These are phyloP conservation scores for Aspergillus asperescens DNA, from an alignment of 495 filamentous ascomycete genomes.

Conservation along the genomic window DNA sequence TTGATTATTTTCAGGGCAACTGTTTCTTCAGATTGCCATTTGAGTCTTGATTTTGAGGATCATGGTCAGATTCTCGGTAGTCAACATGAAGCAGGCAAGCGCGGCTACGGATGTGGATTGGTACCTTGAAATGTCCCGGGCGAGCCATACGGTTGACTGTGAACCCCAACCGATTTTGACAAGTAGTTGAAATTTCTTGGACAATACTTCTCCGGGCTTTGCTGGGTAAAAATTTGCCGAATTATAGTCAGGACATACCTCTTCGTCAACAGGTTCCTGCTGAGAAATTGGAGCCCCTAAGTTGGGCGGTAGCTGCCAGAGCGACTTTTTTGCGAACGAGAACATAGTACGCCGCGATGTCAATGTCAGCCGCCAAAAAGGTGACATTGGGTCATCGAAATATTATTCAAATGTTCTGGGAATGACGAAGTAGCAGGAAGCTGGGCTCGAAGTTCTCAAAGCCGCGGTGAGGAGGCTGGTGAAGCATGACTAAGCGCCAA, in stretches of 20 bases:
- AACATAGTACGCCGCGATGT: not conserved
- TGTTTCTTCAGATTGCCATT: conserved; percentile 20
- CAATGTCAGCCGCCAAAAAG: not conserved
- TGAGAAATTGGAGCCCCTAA: not conserved
- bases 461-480: too few relatives aligned
- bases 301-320: not conserved
- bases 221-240: conserved; percentile 30
- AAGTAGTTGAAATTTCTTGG: conserved; percentile 27
- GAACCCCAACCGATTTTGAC: conserved; percentile 36
- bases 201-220: conserved; percentile 30
- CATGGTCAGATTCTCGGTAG: too few relatives aligned
- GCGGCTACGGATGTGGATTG: conserved; percentile 14
- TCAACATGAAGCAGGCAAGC: not conserved
- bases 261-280: conserved; percentile 22
- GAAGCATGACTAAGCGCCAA: too few relatives aligned
- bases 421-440: too few relatives aligned
- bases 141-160: conserved; percentile 39
- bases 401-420: too few relatives aligned
- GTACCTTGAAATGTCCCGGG: conserved; percentile 32
- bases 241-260: conserved; percentile 21
- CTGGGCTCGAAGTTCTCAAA: too few relatives aligned
- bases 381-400: too few relatives aligned
- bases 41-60: conserved; percentile 16
- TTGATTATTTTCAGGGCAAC: conserved; percentile 30
- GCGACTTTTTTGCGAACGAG: not conserved